Base-by-base conservation (phyloP, 768 basidiomycete genomes). In the Auricularia sp. region DNA sequence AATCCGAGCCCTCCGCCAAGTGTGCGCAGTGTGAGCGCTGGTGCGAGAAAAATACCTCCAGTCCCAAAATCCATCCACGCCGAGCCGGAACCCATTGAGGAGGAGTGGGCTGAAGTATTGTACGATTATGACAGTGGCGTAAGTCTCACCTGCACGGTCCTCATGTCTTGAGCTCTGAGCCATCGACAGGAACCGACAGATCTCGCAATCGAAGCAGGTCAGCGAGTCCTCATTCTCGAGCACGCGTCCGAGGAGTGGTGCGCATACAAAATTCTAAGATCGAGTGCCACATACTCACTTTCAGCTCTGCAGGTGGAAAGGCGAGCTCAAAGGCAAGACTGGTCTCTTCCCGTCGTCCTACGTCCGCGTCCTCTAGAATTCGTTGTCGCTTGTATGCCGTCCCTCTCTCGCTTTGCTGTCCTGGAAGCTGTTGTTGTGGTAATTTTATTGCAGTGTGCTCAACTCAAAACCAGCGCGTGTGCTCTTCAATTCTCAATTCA, bases 241-340 rank as follows among this genome's bases (percentile, higher is more conserved):
- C 79, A 77, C 68, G 84, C 85, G 4, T 89, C 88, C 10, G 86
- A 85, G 29, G 90, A 91, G 68, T 92, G 90, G 90, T 91, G 66
- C 21, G 85, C 69, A 54, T 29, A 44, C 29, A 56, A 36, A 29
- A 29, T 29, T 29, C 29, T 3, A 0, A 0, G 29, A 29, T 29
- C 29, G 29, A 29, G 29, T 29, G 3, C 29, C 29, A 29, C 29
- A 16, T 34, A 54, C 54, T 62, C 68, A 47, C 66, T 64, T 29
- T 34, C 63, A 62, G 56, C 39, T 56, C 64, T 6, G 3, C 69
- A 88, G 87, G 87, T 88, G 87, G 87, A 84, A 81, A 18, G 87
- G 86, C 12, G 81, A 84, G 72, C 72, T 81, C 54, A 76, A 86
- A 66, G 85, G 83, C 12, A 80, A 73, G 70, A 78, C 77, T 62